Conservation (phyloP, 2,329 filamentous ascomycete species). For the Sporothrix curviconia region DNA sequence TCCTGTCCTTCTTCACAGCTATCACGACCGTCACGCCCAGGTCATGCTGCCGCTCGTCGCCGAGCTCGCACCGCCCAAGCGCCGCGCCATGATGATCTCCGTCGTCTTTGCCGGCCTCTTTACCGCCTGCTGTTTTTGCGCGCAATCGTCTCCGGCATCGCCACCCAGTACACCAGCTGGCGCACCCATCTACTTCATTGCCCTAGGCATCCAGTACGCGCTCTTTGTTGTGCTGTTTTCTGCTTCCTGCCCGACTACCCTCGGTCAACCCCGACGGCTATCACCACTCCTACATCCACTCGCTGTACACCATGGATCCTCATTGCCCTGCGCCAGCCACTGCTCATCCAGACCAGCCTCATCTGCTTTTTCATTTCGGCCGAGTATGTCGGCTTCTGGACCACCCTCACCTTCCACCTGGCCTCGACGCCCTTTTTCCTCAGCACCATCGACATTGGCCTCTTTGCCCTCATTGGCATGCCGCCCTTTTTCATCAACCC, state of each 20-base stretch:
- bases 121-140: slow-evolving; percentile 64
- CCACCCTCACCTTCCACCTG: slow-evolving; percentile 67
- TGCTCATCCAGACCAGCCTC: slow-evolving; percentile 61
- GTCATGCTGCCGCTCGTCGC: slow-evolving; percentile 71
- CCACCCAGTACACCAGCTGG: slow-evolving; percentile 5
- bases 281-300: slow-evolving; percentile 55
- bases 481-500: slow-evolving; percentile 18
- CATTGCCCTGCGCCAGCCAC: slow-evolving; percentile 56
- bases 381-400: slow-evolving; percentile 43
- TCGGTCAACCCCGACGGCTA: slow-evolving; percentile 55
- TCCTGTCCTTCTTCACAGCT: slow-evolving; percentile 54
- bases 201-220: slow-evolving; percentile 60
- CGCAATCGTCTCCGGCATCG: slow-evolving; percentile 10
- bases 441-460: slow-evolving; percentile 58
- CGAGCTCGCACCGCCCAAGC: slow-evolving; percentile 61
- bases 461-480: slow-evolving; percentile 69
- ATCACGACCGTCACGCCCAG: slow-evolving; percentile 66
- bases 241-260: slow-evolving; percentile 70
- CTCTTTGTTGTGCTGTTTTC: slow-evolving; percentile 59
- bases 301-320: slow-evolving; percentile 53
- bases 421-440: slow-evolving; percentile 60
- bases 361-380: slow-evolving; percentile 52
- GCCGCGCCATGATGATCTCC: slow-evolving; percentile 61
- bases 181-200: slow-evolving; percentile 60
- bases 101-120: slow-evolving; percentile 61